Conservation (phyloP, 176 grass and related monocot genomes). For the Musa troglodytarum region DNA sequence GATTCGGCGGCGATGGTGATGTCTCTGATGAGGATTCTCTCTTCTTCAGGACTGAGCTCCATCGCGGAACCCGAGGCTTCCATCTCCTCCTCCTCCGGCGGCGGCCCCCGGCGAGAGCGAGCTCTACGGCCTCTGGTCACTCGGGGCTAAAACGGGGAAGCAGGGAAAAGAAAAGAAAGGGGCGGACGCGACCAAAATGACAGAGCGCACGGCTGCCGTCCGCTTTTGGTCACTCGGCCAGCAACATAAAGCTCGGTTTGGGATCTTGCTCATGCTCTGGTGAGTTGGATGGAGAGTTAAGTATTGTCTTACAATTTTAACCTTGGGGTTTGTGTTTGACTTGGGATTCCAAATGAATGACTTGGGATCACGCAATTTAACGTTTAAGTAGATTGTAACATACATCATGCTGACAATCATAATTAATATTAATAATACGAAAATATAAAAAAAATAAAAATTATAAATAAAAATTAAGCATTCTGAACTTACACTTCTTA, state of each 20-base stretch:
- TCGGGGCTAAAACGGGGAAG: neutral
- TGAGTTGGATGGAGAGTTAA: neutral
- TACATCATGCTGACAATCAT: no score
- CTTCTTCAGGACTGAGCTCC: slow-evolving; percentile 62
- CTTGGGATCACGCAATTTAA: no score
- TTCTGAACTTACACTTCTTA: no score
- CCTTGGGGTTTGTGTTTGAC: neutral
- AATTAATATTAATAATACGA: no score
- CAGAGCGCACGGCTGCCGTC: neutral
- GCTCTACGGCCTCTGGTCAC: neutral
- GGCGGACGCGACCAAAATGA: no score
- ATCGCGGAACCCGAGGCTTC: slow-evolving; percentile 7
- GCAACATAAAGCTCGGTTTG: neutral
- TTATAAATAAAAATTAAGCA: no score
- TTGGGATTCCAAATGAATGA: neutral
- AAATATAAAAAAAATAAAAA: no score
- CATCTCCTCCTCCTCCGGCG: slow-evolving; percentile 8
- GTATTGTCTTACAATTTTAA: neutral
- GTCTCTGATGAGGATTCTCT: slow-evolving; percentile 73
- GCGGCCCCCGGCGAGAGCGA: neutral
- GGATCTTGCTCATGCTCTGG: neutral
- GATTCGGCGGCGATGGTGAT: slow-evolving; percentile 70
- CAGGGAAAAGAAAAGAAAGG: neutral
- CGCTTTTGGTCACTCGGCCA: neutral
- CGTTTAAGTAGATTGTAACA: no score